A percentile compares a stretch with the other conserved stretches of the same genome.
Conservation (phyloP, 78 protist species). For the Tieghemostelium lacteum region DNA sequence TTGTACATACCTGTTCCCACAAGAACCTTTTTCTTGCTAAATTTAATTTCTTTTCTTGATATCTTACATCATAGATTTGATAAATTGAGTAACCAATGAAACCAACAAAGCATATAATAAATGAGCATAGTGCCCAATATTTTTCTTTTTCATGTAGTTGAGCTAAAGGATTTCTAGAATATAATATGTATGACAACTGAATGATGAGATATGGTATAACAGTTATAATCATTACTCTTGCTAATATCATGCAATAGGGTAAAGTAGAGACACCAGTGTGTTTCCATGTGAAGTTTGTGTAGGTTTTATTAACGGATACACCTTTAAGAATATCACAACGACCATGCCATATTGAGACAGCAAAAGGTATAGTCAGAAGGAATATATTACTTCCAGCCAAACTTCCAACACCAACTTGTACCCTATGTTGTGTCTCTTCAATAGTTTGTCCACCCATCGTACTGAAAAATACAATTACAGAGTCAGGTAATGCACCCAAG, state of each 20-base stretch:
- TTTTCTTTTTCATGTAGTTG: neutral
- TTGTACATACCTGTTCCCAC: conserved; percentile 3
- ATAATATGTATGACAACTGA: neutral
- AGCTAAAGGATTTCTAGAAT: neutral
- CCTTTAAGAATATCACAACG: conserved; percentile 38
- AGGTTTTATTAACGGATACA: neutral
- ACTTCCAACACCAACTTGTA: conserved; percentile 90
- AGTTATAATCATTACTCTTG: conserved; percentile 2
- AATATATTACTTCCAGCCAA: conserved; percentile 91
- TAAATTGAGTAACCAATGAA: conserved; percentile 16
- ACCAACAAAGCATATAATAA: conserved; percentile 19
- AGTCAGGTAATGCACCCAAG: conserved; percentile 93
- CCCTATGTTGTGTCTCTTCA: conserved; percentile 10
- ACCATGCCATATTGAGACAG: conserved; percentile 23
- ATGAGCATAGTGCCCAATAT: conserved; percentile 25
- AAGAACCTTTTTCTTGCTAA: conserved; percentile 4
- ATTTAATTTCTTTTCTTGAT: conserved; percentile 16
- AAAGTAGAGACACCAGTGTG: conserved; percentile 11
- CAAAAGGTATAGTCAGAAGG: conserved; percentile 92
- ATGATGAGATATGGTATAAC: conserved; percentile 11
- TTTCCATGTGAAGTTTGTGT: conserved; percentile 6
- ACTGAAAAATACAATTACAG: conserved; percentile 87
- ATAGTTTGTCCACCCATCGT: conserved; percentile 28
- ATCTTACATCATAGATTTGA: conserved; percentile 9
- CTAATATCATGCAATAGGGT: neutral